A percentile compares a stretch with the other conserved stretches of the same genome.
Conservation (phyloP, 768 basidiomycete genomes). For the Clitopilus passeckerianus region DNA sequence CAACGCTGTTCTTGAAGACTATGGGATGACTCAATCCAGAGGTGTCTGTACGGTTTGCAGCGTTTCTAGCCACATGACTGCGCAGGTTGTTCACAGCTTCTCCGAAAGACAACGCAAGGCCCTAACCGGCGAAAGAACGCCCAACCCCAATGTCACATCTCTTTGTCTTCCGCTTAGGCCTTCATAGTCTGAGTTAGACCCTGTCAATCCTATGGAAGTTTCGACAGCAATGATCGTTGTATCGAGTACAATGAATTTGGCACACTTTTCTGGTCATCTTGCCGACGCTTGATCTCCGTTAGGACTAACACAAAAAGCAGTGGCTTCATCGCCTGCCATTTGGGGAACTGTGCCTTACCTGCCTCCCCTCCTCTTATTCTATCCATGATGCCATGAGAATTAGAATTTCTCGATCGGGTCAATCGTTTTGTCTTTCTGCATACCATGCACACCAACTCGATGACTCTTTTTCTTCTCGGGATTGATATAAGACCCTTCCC, state of each 20-base stretch:
- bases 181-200: background rate
- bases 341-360: background rate
- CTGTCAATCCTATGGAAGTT: background rate
- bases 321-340: background rate
- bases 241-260: background rate
- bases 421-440: background rate
- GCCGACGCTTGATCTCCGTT: background rate
- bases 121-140: slow-evolving; percentile 1
- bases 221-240: background rate
- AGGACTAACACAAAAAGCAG: background rate
- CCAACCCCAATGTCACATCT: background rate
- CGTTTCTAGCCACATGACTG: background rate
- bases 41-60: background rate
- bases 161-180: background rate
- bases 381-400: background rate
- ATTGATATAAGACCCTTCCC: background rate
- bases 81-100: background rate
- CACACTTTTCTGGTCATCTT: background rate
- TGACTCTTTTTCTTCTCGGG: background rate
- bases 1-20: background rate
- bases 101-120: background rate
- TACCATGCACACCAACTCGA: background rate
- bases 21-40: background rate
- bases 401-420: background rate
- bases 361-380: background rate